Evolutionary conservation across 1,139 yeast genomes (phyloP).

Genomic region (Pichia sp.): DNA sequence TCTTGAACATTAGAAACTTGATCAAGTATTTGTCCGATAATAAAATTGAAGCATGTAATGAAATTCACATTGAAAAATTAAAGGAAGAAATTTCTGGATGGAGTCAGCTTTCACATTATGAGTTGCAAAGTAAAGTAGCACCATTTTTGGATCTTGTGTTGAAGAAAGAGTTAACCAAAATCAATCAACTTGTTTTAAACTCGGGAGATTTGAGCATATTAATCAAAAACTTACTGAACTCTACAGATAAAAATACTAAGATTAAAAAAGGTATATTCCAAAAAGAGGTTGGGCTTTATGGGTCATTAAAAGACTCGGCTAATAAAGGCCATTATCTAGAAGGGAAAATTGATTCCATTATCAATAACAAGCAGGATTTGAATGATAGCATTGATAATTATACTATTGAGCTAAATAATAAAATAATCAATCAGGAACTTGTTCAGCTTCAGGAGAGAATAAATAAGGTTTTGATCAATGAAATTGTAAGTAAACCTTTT

Average conservation of each 20-base stretch:
- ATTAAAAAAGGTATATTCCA: constrained; percentile 17
- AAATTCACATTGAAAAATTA: constrained; percentile 16
- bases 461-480: constrained; percentile 18
- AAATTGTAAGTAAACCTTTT: constrained; percentile 20
- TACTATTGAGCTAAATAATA: constrained; percentile 15
- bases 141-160: constrained; percentile 22
- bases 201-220: constrained; percentile 25
- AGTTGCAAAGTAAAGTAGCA: constrained; percentile 23
- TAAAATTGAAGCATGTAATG: neutral
- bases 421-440: constrained; percentile 17
- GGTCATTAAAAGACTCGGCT: constrained; percentile 20
- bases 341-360: constrained; percentile 23
- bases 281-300: constrained; percentile 20
- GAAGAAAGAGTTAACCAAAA: constrained; percentile 19
- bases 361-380: neutral
- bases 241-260: constrained; percentile 9
- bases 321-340: constrained; percentile 22
- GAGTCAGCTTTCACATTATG: constrained; percentile 26
- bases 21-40: constrained; percentile 5
- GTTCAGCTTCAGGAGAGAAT: constrained; percentile 23
- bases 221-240: constrained; percentile 20
- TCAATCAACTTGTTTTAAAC: constrained; percentile 22
- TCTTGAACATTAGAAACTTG: constrained; percentile 18
- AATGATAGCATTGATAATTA: constrained; percentile 10
- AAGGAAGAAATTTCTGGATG: constrained; percentile 20